Conservation (phyloP, 441 rosid genomes). For the Pelargonium australe region DNA sequence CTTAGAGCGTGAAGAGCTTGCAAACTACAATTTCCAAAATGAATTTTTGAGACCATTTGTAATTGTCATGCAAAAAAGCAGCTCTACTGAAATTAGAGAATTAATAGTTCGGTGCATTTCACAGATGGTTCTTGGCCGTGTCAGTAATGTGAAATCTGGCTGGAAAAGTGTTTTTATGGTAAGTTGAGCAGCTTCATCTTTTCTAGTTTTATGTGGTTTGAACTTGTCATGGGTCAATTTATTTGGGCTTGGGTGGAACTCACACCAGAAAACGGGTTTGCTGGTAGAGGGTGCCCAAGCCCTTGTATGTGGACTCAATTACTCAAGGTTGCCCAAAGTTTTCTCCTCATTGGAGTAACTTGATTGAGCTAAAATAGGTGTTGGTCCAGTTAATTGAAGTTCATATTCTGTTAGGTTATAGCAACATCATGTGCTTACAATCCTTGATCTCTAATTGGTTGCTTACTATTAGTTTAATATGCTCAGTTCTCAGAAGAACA, state of each 20-base stretch:
- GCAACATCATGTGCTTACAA: no score
- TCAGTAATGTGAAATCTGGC: slow-evolving; percentile 90
- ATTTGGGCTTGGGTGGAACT: not conserved
- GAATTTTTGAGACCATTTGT: slow-evolving; percentile 94
- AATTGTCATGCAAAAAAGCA: slow-evolving; percentile 93
- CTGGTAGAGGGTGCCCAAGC: no score
- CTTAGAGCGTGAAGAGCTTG: slow-evolving; percentile 96
- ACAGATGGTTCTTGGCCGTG: slow-evolving; percentile 98
- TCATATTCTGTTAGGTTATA: no score
- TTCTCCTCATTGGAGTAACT: no score
- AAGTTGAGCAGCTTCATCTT: slow-evolving; percentile 22
- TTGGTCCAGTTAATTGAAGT: no score
- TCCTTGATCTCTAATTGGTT: no score
- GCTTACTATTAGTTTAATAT: no score
- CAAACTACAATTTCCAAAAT: slow-evolving; percentile 97
- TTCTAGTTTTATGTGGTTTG: not conserved
- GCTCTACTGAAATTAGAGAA: slow-evolving; percentile 82
- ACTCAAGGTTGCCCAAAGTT: no score
- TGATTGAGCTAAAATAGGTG: no score
- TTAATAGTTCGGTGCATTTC: slow-evolving; percentile 93
- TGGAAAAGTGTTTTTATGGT: slow-evolving; percentile 99
- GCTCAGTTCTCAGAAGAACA: no score
- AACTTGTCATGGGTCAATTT: not conserved
- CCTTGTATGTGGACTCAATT: no score
- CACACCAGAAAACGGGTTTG: no score